Percentiles rank a stretch among this genome's conserved stretches.
Conservation (phyloP, 2,329 filamentous ascomycete genomes). For the Pseudopithomyces maydicus region DNA sequence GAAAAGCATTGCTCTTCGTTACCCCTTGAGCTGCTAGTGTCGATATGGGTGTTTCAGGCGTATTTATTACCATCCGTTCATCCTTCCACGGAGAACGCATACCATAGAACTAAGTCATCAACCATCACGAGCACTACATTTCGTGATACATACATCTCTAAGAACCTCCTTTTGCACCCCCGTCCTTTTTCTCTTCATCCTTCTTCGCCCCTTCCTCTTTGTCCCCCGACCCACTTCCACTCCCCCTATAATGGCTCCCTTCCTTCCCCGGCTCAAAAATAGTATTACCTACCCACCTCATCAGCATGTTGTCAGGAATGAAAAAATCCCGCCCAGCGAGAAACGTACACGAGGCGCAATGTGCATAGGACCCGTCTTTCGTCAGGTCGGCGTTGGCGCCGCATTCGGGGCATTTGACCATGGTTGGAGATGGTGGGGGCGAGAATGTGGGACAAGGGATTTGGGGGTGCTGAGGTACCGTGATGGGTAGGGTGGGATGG, state of each 20-base stretch:
- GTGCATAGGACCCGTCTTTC: constrained; percentile 33
- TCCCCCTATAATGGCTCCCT: constrained; percentile 28
- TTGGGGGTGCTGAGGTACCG: neutral
- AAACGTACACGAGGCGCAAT: constrained; percentile 35
- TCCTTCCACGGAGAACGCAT: neutral
- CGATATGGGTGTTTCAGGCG: neutral
- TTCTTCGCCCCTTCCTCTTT: constrained; percentile 27
- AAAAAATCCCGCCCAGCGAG: neutral
- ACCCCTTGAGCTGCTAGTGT: neutral
- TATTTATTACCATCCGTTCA: neutral
- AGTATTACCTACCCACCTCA: constrained; percentile 26
- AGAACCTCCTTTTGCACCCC: neutral
- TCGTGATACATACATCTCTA: neutral
- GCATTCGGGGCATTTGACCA: constrained; percentile 30
- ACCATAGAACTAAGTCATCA: neutral
- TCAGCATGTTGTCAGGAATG: neutral
- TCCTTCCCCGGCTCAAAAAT: constrained; percentile 37
- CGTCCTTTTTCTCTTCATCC: constrained; percentile 3
- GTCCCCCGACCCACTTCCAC: constrained; percentile 31
- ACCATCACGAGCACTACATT: neutral
- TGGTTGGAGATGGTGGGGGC: neutral
- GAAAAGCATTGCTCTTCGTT: neutral
- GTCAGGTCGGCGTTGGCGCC: constrained; percentile 33
- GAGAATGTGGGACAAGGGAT: neutral
- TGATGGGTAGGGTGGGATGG: neutral